phyloP scores from a whole-genome alignment of 1,284 basidiomycete genomes.

The Exobasidium cylindrosporum region DNA sequence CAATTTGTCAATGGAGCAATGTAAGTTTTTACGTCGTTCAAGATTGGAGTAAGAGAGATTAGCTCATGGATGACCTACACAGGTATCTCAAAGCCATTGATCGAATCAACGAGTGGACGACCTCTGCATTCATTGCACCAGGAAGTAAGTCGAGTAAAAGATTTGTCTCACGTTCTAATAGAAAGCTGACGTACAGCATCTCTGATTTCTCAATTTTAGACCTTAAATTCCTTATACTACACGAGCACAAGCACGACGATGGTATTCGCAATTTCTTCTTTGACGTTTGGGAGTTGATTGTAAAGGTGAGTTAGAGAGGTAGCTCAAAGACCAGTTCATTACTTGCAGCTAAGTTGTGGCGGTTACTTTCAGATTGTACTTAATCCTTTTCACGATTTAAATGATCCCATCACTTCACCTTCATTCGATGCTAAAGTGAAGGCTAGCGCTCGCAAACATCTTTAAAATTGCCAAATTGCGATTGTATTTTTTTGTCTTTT shows the following conservation, averaged over 20 bases:
- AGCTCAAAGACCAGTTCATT: not conserved
- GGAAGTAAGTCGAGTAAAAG: slow-evolving; percentile 26
- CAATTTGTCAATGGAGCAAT: slow-evolving; percentile 34
- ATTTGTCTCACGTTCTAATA: not conserved
- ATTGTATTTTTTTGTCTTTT: not conserved
- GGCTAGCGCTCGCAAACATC: slow-evolving; percentile 42
- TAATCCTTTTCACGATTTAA: slow-evolving; percentile 50
- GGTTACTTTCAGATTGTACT: slow-evolving; percentile 23
- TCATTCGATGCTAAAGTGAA: slow-evolving; percentile 41
- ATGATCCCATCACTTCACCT: slow-evolving; percentile 37
- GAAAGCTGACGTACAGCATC: not conserved
- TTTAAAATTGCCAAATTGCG: slow-evolving; percentile 28
- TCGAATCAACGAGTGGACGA: slow-evolving; percentile 46
- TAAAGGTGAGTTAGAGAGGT: slow-evolving; percentile 23
- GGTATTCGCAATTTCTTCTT: slow-evolving; percentile 52
- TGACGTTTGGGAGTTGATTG: slow-evolving; percentile 51
- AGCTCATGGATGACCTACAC: not conserved
- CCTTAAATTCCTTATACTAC: slow-evolving; percentile 49
- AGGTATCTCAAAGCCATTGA: slow-evolving; percentile 51
- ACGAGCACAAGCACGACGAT: slow-evolving; percentile 53
- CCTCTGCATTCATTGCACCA: slow-evolving; percentile 43
- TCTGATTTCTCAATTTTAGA: slow-evolving; percentile 22
- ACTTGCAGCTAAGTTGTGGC: slow-evolving; percentile 14
- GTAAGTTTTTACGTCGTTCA: slow-evolving; percentile 21
- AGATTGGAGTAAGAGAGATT: not conserved